Base-by-base conservation (phyloP, 2,329 filamentous ascomycete species). In the Colletotrichum sp. region DNA sequence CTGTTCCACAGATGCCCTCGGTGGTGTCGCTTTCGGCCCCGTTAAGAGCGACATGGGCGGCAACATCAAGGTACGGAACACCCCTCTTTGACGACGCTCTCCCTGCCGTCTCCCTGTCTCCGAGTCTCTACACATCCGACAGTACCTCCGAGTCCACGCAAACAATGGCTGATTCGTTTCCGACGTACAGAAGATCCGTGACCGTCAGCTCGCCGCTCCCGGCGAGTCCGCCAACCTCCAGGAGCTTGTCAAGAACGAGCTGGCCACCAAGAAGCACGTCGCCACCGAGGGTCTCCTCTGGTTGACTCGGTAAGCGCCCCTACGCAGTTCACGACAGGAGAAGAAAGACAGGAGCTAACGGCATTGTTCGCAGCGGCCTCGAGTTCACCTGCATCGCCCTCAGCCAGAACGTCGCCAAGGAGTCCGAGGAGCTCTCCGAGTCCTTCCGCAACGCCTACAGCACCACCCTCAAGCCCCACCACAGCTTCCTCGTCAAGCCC, bases 371-470 rank as follows among this genome's bases (percentile, higher is more conserved):
- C 80, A 98, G 96, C 77, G 97, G 94, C 76, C 94, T 99, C 82
- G 95, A 98, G 83, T 99, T 99, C 88, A 99, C 96, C 79, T 92
- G 93, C 82, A 93, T 95, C 84, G 94, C 94, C 76, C 93, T 99
- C 78, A 92, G 92, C 82, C 90, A 93, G 84, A 98, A 98, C 88
- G 81, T 96, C 78, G 86, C 90, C 82, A 92, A 94, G 82, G 82
- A 91, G 70, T 80, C 84, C 79, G 91, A 95, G 83, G 96, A 98
- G 87, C 94, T 99, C 77, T 90, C 94, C 76, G 90, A 92, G 79
- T 98, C 96, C 64, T 99, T 99, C 93, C 93, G 94, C 81, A 87
- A 88, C 72, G 95, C 96, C 80, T 99, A 99, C 87, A 91, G 90
- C 83, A 89, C 88, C 81, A 98, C 96, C 66, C 94, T 99, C 81